phyloP scores from a whole-genome alignment of 441 rosid genomes.

The Gossypium lobatum region DNA sequence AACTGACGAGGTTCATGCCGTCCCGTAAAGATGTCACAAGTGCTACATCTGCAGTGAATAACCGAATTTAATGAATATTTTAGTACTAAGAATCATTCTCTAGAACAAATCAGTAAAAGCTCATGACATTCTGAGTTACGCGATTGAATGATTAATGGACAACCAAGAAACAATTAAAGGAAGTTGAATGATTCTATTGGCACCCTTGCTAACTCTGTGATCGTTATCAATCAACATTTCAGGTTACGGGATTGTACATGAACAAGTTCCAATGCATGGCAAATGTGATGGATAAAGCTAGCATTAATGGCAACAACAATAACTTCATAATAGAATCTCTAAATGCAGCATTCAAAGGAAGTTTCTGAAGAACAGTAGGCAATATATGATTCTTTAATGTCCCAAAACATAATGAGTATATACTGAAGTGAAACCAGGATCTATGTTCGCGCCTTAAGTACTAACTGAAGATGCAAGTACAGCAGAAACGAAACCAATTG shows the following conservation, averaged over 20 bases:
- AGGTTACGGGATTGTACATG: not conserved
- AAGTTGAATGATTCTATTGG: not conserved
- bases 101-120: too few relatives aligned
- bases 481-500: not conserved
- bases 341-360: not conserved
- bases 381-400: not conserved
- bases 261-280: not conserved
- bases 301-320: not conserved
- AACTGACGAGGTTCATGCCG: conserved; percentile 99
- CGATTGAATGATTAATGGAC: not conserved
- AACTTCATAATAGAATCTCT: not conserved
- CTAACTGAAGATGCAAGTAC: not conserved
- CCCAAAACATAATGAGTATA: not conserved
- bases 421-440: not conserved
- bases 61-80: too few relatives aligned
- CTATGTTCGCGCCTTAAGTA: not conserved
- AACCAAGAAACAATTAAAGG: not conserved
- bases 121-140: too few relatives aligned
- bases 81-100: too few relatives aligned
- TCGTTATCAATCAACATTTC: not conserved
- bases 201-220: not conserved
- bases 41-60: conserved; percentile 64
- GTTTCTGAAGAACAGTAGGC: not conserved
- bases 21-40: conserved; percentile 97
- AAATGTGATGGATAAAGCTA: not conserved